A percentile compares a stretch with the other conserved stretches of the same genome.
These are phyloP conservation scores for Corchorus capsularis DNA, from an alignment of 345 rosid species.

Conservation along the genomic window DNA sequence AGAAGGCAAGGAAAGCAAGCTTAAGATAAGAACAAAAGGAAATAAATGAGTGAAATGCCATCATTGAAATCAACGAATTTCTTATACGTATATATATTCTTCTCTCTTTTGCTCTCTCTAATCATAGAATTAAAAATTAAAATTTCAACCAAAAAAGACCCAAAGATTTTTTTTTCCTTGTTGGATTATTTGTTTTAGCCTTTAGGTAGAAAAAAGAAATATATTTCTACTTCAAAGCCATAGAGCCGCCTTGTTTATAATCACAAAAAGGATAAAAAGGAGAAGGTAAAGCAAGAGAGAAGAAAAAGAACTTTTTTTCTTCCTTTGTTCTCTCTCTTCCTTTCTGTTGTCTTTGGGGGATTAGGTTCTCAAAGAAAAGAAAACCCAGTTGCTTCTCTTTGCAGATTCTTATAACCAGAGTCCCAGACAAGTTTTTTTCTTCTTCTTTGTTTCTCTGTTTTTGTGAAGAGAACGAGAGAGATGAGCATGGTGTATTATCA, in stretches of 20 bases:
- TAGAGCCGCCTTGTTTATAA: conserved; percentile 22
- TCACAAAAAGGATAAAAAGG: conserved; percentile 20
- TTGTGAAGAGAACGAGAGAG: conserved; percentile 19
- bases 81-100: conserved; percentile 14
- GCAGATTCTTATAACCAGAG: conserved; percentile 4
- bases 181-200: not conserved
- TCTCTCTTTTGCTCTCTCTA: conserved; percentile 12
- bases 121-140: conserved; percentile 22
- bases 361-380: conserved; percentile 21
- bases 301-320: not conserved
- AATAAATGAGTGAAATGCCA: not conserved
- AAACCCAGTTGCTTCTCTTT: conserved; percentile 17
- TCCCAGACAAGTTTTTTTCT: conserved; percentile 6
- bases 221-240: not conserved
- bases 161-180: not conserved
- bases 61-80: conserved; percentile 6
- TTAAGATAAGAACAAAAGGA: conserved; percentile 24
- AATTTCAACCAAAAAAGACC: not conserved
- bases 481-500: conserved; percentile 32
- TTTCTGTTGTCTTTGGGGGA: conserved; percentile 21
- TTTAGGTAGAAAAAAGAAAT: not conserved
- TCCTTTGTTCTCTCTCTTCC: not conserved
- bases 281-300: conserved; percentile 12
- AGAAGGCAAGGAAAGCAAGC: not conserved
- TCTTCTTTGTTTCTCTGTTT: conserved; percentile 15